Evolutionary conservation across 2,329 filamentous ascomycete genomes (phyloP).

Genomic region (Diplodia corticola): DNA sequence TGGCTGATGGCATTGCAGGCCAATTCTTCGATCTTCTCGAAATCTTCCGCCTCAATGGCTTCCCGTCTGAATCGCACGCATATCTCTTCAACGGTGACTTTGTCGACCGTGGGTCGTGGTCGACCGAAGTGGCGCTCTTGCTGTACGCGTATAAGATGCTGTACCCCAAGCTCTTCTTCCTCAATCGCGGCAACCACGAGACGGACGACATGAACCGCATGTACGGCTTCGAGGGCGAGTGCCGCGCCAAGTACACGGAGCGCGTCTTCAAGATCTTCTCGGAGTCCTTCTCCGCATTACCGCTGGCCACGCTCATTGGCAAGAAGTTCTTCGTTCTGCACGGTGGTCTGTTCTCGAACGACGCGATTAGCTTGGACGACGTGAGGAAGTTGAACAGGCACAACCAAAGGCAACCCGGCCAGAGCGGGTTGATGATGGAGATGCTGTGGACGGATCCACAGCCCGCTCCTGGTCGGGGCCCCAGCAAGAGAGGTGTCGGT

Average conservation of each 20-base stretch:
- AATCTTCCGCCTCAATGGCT: constrained; percentile 88
- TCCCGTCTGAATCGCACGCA: constrained; percentile 79
- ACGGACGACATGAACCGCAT: constrained; percentile 99
- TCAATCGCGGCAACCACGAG: constrained; percentile 98
- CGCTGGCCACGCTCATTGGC: constrained; percentile 88
- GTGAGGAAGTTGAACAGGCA: constrained; percentile 91
- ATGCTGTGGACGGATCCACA: constrained; percentile 99
- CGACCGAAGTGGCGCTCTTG: constrained; percentile 89
- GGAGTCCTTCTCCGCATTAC: constrained; percentile 93
- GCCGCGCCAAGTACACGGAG: constrained; percentile 97
- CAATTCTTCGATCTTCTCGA: constrained; percentile 98
- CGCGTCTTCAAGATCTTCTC: constrained; percentile 96
- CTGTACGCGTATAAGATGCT: constrained; percentile 98
- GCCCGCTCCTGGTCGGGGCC: constrained; percentile 77
- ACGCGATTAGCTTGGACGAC: constrained; percentile 87
- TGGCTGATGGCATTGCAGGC: constrained; percentile 53
- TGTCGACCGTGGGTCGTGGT: constrained; percentile 97
- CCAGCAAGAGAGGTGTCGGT: constrained; percentile 94
- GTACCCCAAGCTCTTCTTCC: constrained; percentile 81
- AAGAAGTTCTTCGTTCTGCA: constrained; percentile 90
- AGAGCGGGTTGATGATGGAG: constrained; percentile 98
- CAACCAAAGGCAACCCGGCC: constrained; percentile 87
- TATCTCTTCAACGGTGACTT: constrained; percentile 99
- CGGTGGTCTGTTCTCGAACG: constrained; percentile 93
- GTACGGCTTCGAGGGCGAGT: constrained; percentile 98